Evolutionary conservation across 176 grass and related monocot species (phyloP).

Genomic region (Triticum monococcum): DNA sequence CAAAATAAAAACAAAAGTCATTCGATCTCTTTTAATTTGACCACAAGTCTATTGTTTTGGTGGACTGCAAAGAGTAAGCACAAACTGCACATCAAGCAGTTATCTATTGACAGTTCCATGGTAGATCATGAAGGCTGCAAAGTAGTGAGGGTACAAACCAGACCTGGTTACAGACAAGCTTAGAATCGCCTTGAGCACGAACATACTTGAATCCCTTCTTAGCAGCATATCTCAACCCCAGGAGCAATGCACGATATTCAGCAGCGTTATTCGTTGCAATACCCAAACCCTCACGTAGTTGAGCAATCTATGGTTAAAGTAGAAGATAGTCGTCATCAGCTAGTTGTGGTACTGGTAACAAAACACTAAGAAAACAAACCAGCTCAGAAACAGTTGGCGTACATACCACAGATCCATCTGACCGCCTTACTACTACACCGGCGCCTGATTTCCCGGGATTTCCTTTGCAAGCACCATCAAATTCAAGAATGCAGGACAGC

Average conservation of each 20-base stretch:
- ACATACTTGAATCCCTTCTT: conserved; percentile 83
- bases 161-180: conserved; percentile 77
- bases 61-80: not conserved
- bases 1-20: not conserved
- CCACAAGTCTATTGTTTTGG: not conserved
- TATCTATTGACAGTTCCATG: not conserved
- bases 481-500: conserved; percentile 84
- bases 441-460: conserved; percentile 89
- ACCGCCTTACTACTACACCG: conserved; percentile 59
- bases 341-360: conserved; percentile 2
- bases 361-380: not conserved
- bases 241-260: conserved; percentile 88
- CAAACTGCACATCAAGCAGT: not conserved
- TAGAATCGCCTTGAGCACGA: conserved; percentile 72
- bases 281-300: conserved; percentile 85
- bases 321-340: conserved; percentile 17
- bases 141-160: not conserved
- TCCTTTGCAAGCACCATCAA: conserved; percentile 91
- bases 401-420: conserved; percentile 84
- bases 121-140: conserved; percentile 18
- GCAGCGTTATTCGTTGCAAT: conserved; percentile 66
- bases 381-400: not conserved
- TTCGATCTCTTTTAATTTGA: not conserved
- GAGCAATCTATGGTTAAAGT: conserved; percentile 58
- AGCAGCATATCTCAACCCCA: conserved; percentile 75